Evolutionary conservation across 257 asterid species (phyloP), one percentile per base, ranked within the genome.

Genomic region (Sherardia arvensis): DNA sequence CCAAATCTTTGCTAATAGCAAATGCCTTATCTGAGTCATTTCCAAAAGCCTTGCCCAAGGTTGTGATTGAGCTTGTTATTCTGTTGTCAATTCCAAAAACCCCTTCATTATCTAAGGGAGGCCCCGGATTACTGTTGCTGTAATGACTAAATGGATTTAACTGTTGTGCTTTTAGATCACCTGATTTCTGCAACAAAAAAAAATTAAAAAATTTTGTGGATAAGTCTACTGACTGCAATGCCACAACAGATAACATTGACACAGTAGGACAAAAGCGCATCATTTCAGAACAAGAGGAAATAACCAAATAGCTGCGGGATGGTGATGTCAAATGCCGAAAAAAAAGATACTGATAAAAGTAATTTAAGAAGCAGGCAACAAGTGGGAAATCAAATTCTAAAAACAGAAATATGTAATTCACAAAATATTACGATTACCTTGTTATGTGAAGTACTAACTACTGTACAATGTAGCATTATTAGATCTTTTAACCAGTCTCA

Each of bases 171-270:
- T 70, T 78, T 64, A 64, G 74, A 62, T 82, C 78, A 68, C 78
- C 86, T 69, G 84, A 82, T 81, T 83, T 90, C 98, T 91, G 90
- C 82, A 66, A 58, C 40, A 53, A 34, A 43, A 15, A 43, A 43
- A 43, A 15, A 38, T 2, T 12, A 12, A 47, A 21, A n/a, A n/a
- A n/a, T n/a, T n/a, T n/a, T n/a, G 64, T 43, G 33, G 49, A 34
- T 60, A 40, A 61, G 53, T 48, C 69, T 21, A 25, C 63, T 15
- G 67, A 57, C 40, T 54, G 29, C 40, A 67, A 61, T 22, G 21
- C 27, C 33, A 38, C 45, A 25, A 33, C 20, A 56, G 70, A 64
- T 47, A 33, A 29, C 11, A 36, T 7, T 28, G 26, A 28, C 32
- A 32, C 45, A 61, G 53, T 25, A 15, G 27, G 23, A 4, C 12